These are phyloP conservation scores for Heterobasidion irregulare DNA, from an alignment of 1,284 basidiomycete genomes.

Conservation along the genomic window DNA sequence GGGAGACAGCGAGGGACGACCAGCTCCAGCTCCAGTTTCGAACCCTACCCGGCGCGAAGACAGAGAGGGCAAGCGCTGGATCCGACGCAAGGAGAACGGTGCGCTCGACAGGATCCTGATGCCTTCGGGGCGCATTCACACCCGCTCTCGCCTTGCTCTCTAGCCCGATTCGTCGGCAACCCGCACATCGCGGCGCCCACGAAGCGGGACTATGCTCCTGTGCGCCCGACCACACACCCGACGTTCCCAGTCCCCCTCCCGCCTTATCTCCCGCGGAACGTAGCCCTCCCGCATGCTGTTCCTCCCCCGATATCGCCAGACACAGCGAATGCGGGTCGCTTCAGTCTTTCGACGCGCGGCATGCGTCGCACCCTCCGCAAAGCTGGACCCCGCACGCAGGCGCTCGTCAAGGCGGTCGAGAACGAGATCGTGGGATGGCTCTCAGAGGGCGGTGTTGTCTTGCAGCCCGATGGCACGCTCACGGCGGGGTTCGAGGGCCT, in stretches of 20 bases:
- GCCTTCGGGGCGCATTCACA: not conserved
- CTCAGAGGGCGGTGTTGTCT: slow-evolving; percentile 41
- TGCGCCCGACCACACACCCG: slow-evolving; percentile 32
- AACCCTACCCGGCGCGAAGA: slow-evolving; percentile 37
- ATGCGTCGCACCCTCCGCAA: slow-evolving; percentile 58
- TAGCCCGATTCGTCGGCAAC: slow-evolving; percentile 64
- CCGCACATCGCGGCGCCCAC: slow-evolving; percentile 57
- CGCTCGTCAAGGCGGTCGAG: slow-evolving; percentile 59
- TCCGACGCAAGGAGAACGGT: slow-evolving; percentile 72
- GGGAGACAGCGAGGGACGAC: slow-evolving; percentile 13
- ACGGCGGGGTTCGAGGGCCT: slow-evolving; percentile 16
- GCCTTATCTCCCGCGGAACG: slow-evolving; percentile 52
- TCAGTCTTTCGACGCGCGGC: slow-evolving; percentile 67
- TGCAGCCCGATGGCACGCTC: slow-evolving; percentile 36
- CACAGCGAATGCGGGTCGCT: slow-evolving; percentile 64
- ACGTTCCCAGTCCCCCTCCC: slow-evolving; percentile 76
- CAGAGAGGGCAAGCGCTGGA: slow-evolving; percentile 70
- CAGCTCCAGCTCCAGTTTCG: slow-evolving; percentile 16
- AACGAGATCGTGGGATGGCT: slow-evolving; percentile 59
- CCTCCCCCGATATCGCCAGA: slow-evolving; percentile 34
- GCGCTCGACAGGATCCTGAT: slow-evolving; percentile 13
- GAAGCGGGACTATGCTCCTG: slow-evolving; percentile 42
- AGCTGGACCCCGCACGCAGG: slow-evolving; percentile 48
- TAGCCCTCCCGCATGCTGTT: slow-evolving; percentile 36
- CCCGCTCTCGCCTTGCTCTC: not conserved